Conservation (phyloP, 1,139 yeast species). For the Yamadazyma spencermartinsiae region DNA sequence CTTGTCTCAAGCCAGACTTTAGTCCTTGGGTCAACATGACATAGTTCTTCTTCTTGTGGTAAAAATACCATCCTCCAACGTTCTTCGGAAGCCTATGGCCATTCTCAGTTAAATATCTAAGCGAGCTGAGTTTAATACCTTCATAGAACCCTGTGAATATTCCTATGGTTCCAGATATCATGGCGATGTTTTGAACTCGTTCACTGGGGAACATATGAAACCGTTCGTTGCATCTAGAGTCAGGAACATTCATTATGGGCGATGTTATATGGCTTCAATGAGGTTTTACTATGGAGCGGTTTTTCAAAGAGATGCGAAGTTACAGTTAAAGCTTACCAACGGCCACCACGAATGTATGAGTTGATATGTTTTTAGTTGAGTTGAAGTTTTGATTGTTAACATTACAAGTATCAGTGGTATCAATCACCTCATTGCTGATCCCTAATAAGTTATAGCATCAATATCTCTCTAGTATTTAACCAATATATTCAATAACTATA, state of each 20-base stretch:
- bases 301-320: too few relatives aligned
- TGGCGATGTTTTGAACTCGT: slow-evolving; percentile 32
- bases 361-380: too few relatives aligned
- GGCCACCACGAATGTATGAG: too few relatives aligned
- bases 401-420: too few relatives aligned
- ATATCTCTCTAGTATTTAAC: too few relatives aligned
- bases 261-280: too few relatives aligned
- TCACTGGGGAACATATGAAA: slow-evolving; percentile 43
- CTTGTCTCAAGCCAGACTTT: slow-evolving; percentile 42
- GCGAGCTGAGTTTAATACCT: slow-evolving; percentile 58
- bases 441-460: too few relatives aligned
- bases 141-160: slow-evolving; percentile 60
- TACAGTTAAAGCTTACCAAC: too few relatives aligned
- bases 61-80: slow-evolving; percentile 87
- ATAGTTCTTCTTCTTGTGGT: slow-evolving; percentile 82
- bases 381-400: too few relatives aligned
- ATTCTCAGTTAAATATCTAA: slow-evolving; percentile 73
- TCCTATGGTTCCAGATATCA: slow-evolving; percentile 54
- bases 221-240: slow-evolving; percentile 28
- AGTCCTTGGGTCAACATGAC: slow-evolving; percentile 63
- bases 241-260: not conserved
- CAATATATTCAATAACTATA: not conserved
- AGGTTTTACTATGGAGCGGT: too few relatives aligned
- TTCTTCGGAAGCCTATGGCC: slow-evolving; percentile 79
- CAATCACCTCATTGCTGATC: too few relatives aligned